Base-by-base conservation (phyloP, 257 asterid genomes). In the Scutellaria minor region DNA sequence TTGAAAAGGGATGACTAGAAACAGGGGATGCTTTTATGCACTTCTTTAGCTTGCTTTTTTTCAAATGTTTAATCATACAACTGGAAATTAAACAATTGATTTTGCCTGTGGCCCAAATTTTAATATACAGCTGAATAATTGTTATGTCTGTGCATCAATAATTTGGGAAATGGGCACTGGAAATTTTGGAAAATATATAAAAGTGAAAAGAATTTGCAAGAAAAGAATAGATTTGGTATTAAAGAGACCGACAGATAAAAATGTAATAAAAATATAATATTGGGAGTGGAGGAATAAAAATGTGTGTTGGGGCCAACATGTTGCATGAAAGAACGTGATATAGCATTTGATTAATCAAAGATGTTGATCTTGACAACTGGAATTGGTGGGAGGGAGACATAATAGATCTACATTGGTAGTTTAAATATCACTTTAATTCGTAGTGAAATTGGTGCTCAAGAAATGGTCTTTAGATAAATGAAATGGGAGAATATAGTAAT, bases 321-420 rank as follows among this genome's bases (percentile, higher is more conserved):
- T 77, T 63, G 80, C 70, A 54, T 73, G 70, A 63, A 79, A 77
- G 75, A 88, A 84, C 83, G 83, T 81, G 81, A 73, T 5, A 4
- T 5, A 4, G 72, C 81, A 57, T 73, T 83, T 79, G 79, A 77
- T 73, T 78, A 74, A 75, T 64, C 44, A 76, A 84, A 55, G 58
- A 45, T 66, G 15, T 71, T 67, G 59, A 66, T 55, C 64, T 75
- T 75, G 76, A 79, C 89, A 89, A 80, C 92, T 85, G 88, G 81
- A 79, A 59, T 54, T 61, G 58, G 31, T 65, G 53, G 59, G 51
- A 45, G 56, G 47, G 75, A 47, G 70, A 27, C 68, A 53, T 41
- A 76, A 15, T 71, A 72, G 81, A 83, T 83, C 83, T 80, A 72
- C 80, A 65, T 80, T 13, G 66, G 64, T 50, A 22, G 73, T 51